These are phyloP conservation scores for Marasmius fiardii DNA, from an alignment of 1,284 basidiomycete species.

Conservation along the genomic window DNA sequence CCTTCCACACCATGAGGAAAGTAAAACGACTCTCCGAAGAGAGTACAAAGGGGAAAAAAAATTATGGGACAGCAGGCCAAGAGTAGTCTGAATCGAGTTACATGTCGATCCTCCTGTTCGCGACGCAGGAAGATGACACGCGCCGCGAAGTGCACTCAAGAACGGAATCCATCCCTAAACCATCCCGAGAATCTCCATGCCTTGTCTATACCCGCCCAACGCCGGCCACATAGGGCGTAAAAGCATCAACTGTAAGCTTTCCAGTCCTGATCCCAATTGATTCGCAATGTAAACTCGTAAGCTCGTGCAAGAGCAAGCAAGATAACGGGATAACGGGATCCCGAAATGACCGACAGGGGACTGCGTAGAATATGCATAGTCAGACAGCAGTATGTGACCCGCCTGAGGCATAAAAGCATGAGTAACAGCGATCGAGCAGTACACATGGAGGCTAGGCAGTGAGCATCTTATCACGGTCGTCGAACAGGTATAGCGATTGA, in stretches of 20 bases:
- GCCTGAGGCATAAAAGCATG: background rate
- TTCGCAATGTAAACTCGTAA: background rate
- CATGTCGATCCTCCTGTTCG: slow-evolving; percentile 20
- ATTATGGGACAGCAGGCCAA: slow-evolving; percentile 40
- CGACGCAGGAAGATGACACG: slow-evolving; percentile 23
- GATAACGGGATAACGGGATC: background rate
- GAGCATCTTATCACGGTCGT: background rate
- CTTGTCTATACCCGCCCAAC: slow-evolving; percentile 9
- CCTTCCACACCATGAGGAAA: too few species aligned
- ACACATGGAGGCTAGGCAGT: background rate
- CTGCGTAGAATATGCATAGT: background rate
- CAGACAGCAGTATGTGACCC: background rate
- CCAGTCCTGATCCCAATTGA: background rate
- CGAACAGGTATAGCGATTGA: background rate
- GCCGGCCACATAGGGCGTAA: background rate
- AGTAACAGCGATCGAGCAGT: background rate
- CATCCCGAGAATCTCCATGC: slow-evolving; percentile 10
- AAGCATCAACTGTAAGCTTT: background rate
- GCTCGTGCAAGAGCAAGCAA: background rate
- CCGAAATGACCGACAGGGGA: background rate
- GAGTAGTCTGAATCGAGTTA: slow-evolving; percentile 63
- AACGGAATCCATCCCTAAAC: slow-evolving; percentile 18
- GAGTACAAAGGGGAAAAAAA: slow-evolving; percentile 16
- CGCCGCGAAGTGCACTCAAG: slow-evolving; percentile 55
- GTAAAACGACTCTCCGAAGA: slow-evolving; percentile 16